Evolutionary conservation across 352 stramenopile species (phyloP), one percentile per base, ranked within the genome.

Genomic region (Phytophthora pinifolia): DNA sequence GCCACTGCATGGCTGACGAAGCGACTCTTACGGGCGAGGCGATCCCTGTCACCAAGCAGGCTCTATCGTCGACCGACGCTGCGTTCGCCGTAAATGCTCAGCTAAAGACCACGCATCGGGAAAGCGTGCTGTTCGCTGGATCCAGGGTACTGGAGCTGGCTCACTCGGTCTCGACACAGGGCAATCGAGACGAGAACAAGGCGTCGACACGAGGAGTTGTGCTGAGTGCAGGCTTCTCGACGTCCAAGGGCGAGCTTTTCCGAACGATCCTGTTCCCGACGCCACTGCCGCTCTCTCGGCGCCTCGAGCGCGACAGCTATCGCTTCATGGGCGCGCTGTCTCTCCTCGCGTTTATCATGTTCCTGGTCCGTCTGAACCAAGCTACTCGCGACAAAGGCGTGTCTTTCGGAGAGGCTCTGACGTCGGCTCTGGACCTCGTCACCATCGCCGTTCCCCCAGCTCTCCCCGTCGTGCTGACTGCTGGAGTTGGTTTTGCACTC

Each of bases 11-110:
- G 22, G 79, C 65, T 14, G 83, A 92, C 42, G 83, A 92, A 65
- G 72, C 83, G 1, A 88, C 79, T 35, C 70, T 92, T n/a, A 92
- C 83, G 12, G 83, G 83, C 0, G 83, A 92, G 51, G 78, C 81
- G n/a, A 84, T 92, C n/a, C 83, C 83, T 4, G 80, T 91, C 35
- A 83, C 71, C 6, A 90, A 92, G 46, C 74, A 88, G 51, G 46
- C 53, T 29, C 33, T 75, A 0, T 32, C 59, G 14, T 29, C 32
- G 0, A 34, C 17, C 1, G 25, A 49, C 13, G 59, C 31, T 36
- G 34, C 31, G 1, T 58, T 67, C 9, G 31, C 46, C 4, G 44
- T 85, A 15, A 71, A 85, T 36, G 29, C 54, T 0, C 55, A 58
- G 0, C 53, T 84, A 38, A 83, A 81, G 57, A 80, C 54, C 3